Evolutionary conservation across 2,329 filamentous ascomycete genomes (phyloP), one percentile per base, ranked within the genome.

Genomic region (Delphinella strobiligena): DNA sequence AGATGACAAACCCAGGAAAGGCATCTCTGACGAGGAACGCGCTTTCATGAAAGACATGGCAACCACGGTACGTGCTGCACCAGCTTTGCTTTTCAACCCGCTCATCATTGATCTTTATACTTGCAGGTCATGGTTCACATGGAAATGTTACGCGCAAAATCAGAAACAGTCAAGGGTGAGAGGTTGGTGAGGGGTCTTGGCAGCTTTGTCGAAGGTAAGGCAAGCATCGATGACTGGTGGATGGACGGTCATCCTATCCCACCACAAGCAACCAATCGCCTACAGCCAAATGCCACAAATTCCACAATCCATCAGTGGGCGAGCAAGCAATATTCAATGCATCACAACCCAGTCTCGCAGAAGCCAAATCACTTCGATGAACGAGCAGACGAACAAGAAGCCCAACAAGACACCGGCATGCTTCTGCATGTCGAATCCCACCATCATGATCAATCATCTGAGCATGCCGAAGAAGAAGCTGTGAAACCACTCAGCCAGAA

Each of bases 101-200:
- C 22, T 7, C 22, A 27, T 27, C 22, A 27, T 27, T n/a, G 12
- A 27, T 27, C 7, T 12, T 27, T 7, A 27, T 27, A 27, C 12
- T 12, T 12, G 12, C 12, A 27, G 22, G 12, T 12, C 1, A 56
- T 60, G 45, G 43, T 49, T 24, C 56, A 61, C 40, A 43, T 59
- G 22, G 56, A 60, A 29, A 54, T 54, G 48, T 39, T 52, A 14
- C 50, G 52, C 31, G 54, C 59, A 27, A 55, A 51, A 24, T 53
- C 51, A 15, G 57, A 59, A n/a, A 45, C 51, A 27, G 40, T 43
- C 29, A 47, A 46, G 30, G 45, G 44, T 9, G 43, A 46, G 24
- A 40, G 41, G 8, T 49, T 52, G 16, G 46, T 50, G 4, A 41
- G 40, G 11, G 49, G 45, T 10, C 37, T 52, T 22, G 46, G 45